Conservation (phyloP, 2,329 filamentous ascomycete genomes). For the Penicillium verrucosum region DNA sequence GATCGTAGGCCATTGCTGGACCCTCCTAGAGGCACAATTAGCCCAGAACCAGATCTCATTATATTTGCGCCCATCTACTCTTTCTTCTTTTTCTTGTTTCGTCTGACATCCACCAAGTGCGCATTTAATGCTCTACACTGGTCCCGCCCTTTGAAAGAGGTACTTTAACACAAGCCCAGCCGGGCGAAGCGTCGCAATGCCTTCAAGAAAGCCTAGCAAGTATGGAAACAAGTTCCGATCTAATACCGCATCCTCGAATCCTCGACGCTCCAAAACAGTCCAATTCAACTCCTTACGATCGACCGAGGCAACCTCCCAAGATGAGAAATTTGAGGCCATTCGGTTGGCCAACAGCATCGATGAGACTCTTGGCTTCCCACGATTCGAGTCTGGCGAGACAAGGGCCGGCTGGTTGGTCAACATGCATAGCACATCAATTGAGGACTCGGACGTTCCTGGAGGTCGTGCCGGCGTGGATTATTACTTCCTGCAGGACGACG, state of each 20-base stretch:
- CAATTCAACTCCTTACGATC: constrained; percentile 69
- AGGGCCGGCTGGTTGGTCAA: constrained; percentile 93
- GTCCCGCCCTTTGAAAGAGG: constrained; percentile 14
- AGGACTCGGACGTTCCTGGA: constrained; percentile 78
- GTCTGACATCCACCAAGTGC: background rate
- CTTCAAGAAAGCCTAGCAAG: constrained; percentile 54
- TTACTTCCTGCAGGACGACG: constrained; percentile 91
- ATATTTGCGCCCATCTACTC: background rate
- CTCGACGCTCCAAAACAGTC: constrained; percentile 69
- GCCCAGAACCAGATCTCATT: constrained; percentile 4
- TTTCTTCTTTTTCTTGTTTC: background rate
- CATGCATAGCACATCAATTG: constrained; percentile 80
- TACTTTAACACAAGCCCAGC: constrained; percentile 23
- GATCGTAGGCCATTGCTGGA: constrained; percentile 15
- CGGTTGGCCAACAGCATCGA: constrained; percentile 85
- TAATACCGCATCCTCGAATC: constrained; percentile 42
- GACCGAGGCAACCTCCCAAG: constrained; percentile 81
- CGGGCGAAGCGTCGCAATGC: constrained; percentile 40
- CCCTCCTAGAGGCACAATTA: constrained; percentile 14
- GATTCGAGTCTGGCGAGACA: constrained; percentile 84
- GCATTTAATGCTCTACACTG: constrained; percentile 26
- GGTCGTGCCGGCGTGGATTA: constrained; percentile 90
- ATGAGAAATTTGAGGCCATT: constrained; percentile 87
- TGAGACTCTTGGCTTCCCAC: constrained; percentile 88
- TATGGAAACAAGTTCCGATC: constrained; percentile 61